Evolutionary conservation across 345 rosid genomes (phyloP).

Genomic region (Rhizophora mangle): DNA sequence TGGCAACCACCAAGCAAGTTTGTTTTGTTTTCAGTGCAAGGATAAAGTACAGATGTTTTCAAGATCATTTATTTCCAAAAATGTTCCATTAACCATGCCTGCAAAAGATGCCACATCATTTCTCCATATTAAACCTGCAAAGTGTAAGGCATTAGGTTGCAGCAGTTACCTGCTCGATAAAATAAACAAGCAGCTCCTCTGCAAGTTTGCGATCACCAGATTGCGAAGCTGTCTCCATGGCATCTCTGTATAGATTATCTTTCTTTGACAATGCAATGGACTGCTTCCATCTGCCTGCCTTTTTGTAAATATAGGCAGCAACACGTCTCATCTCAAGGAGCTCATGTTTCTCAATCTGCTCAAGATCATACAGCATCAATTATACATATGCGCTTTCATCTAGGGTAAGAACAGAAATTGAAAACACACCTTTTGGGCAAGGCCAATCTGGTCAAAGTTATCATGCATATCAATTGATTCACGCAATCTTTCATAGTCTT

Average conservation of each 20-base stretch:
- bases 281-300: conserved; percentile 98
- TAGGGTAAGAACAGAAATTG: neutral
- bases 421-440: conserved; percentile 70
- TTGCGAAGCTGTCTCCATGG: conserved; percentile 99
- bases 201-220: conserved; percentile 97
- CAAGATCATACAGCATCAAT: conserved; percentile 14
- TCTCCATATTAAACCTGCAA: too few relatives aligned
- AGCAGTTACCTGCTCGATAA: conserved; percentile 72
- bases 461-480: conserved; percentile 91
- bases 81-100: too few relatives aligned
- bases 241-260: conserved; percentile 86
- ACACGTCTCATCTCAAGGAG: conserved; percentile 99
- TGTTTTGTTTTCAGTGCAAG: too few relatives aligned
- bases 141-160: neutral
- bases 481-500: conserved; percentile 88
- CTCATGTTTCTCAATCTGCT: conserved; percentile 96
- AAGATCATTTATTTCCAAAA: too few relatives aligned
- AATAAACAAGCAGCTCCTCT: conserved; percentile 89
- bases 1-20: too few relatives aligned
- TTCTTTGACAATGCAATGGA: conserved; percentile 97
- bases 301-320: conserved; percentile 96
- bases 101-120: too few relatives aligned
- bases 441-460: conserved; percentile 90
- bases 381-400: neutral
- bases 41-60: too few relatives aligned